Percentiles rank a stretch among this genome's conserved stretches.
Evolutionary conservation across 2,329 filamentous ascomycete genomes (phyloP).

Genomic region (Talaromyces verruculosus): DNA sequence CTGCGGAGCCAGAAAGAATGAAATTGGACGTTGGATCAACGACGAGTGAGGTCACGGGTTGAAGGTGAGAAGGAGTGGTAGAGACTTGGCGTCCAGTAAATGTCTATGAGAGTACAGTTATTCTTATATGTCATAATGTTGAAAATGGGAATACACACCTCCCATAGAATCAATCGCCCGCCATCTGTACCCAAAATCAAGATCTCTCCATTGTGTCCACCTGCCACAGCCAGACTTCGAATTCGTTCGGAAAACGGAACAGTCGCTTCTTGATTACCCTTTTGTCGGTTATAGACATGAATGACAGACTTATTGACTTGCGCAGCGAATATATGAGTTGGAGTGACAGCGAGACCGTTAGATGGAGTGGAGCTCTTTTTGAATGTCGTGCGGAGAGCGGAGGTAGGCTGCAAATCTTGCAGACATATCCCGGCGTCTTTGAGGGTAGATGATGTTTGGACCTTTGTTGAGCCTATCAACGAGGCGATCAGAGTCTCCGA

Average conservation of each 20-base stretch:
- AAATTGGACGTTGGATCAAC: slow-evolving; percentile 62
- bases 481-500: slow-evolving; percentile 51
- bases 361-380: slow-evolving; percentile 86
- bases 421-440: slow-evolving; percentile 86
- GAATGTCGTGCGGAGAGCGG: slow-evolving; percentile 72
- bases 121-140: neutral
- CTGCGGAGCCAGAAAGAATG: slow-evolving; percentile 53
- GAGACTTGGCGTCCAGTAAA: slow-evolving; percentile 48
- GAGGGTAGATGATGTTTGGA: slow-evolving; percentile 50
- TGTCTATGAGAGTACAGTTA: slow-evolving; percentile 31
- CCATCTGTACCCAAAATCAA: slow-evolving; percentile 79
- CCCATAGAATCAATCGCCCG: slow-evolving; percentile 87
- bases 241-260: slow-evolving; percentile 88
- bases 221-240: slow-evolving; percentile 70
- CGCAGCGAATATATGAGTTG: slow-evolving; percentile 83
- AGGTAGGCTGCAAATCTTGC: slow-evolving; percentile 76
- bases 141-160: slow-evolving; percentile 58
- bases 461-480: slow-evolving; percentile 43
- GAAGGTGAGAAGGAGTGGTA: slow-evolving; percentile 45
- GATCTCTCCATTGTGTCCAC: slow-evolving; percentile 59
- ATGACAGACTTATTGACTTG: slow-evolving; percentile 90
- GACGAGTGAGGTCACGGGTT: slow-evolving; percentile 68
- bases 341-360: slow-evolving; percentile 76
- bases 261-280: slow-evolving; percentile 82
- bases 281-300: slow-evolving; percentile 83